Conservation (phyloP, 202 grass and related monocot genomes). For the Tripidium arundinaceum region DNA sequence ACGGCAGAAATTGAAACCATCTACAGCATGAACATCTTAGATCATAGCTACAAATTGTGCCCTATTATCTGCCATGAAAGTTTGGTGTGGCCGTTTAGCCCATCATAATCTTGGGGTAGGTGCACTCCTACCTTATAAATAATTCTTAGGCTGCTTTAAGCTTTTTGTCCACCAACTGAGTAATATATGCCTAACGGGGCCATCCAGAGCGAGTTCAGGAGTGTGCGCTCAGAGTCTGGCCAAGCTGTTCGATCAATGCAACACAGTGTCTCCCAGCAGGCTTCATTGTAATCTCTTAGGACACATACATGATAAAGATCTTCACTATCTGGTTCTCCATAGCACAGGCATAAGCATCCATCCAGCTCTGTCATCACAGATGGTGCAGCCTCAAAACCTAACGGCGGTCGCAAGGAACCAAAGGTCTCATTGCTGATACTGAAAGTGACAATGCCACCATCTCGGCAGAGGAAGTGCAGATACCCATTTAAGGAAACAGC, state of each 20-base stretch:
- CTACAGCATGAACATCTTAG: not conserved
- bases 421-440: conserved; percentile 10
- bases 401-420: not conserved
- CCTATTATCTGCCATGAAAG: conserved; percentile 6
- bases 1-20: not conserved
- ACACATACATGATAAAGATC: not conserved
- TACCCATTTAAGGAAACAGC: not conserved
- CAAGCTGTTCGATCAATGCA: conserved; percentile 1
- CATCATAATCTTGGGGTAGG: not conserved
- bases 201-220: not conserved
- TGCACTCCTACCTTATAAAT: not conserved
- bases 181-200: not conserved
- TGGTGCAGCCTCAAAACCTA: not conserved
- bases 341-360: conserved; percentile 17
- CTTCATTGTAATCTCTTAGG: not conserved
- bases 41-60: not conserved
- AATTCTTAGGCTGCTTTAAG: not conserved
- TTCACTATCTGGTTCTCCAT: not conserved
- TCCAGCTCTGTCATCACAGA: conserved; percentile 15
- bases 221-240: not conserved
- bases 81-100: not conserved
- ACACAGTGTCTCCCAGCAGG: conserved; percentile 1
- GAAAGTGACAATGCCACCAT: conserved; percentile 4
- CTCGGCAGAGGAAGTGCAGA: not conserved
- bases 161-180: not conserved